Percentiles rank a stretch among this genome's conserved stretches.
Evolutionary conservation across 129 eudicot species (phyloP).

Genomic region (Lonicera japonica): DNA sequence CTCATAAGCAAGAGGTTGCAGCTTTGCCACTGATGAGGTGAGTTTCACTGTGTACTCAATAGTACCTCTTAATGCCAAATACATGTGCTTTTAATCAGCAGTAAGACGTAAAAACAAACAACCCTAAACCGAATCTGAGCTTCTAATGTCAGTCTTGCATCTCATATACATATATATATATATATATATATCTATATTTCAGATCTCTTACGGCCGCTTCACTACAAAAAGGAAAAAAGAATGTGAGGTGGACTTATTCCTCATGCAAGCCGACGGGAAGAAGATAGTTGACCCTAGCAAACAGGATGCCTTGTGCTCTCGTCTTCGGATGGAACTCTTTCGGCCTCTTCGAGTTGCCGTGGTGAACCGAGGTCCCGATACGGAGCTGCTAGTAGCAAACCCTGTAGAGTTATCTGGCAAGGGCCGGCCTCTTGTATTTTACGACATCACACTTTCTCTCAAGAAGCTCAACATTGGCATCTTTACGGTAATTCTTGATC

Average conservation of each 20-base stretch:
- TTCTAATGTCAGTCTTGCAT: not conserved
- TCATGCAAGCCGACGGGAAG: slow-evolving; percentile 78
- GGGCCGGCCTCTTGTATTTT: slow-evolving; percentile 88
- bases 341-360: slow-evolving; percentile 71
- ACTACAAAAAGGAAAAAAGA: slow-evolving; percentile 29
- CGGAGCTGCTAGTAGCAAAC: slow-evolving; percentile 84
- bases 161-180: too few relatives aligned
- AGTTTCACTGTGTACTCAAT: too few relatives aligned
- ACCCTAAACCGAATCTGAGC: too few relatives aligned
- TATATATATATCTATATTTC: slow-evolving; percentile 13
- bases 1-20: too few relatives aligned
- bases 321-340: slow-evolving; percentile 58
- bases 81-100: too few relatives aligned
- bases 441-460: slow-evolving; percentile 86
- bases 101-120: too few relatives aligned
- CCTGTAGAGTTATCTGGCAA: slow-evolving; percentile 89
- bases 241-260: slow-evolving; percentile 71
- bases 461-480: slow-evolving; percentile 67
- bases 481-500: slow-evolving; percentile 52
- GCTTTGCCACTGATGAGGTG: too few relatives aligned
- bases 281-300: slow-evolving; percentile 65
- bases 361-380: slow-evolving; percentile 90
- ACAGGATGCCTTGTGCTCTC: slow-evolving; percentile 45
- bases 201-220: slow-evolving; percentile 87
- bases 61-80: too few relatives aligned